Conservation (phyloP, 2,329 filamentous ascomycete genomes). For the Dactylella cylindrospora region DNA sequence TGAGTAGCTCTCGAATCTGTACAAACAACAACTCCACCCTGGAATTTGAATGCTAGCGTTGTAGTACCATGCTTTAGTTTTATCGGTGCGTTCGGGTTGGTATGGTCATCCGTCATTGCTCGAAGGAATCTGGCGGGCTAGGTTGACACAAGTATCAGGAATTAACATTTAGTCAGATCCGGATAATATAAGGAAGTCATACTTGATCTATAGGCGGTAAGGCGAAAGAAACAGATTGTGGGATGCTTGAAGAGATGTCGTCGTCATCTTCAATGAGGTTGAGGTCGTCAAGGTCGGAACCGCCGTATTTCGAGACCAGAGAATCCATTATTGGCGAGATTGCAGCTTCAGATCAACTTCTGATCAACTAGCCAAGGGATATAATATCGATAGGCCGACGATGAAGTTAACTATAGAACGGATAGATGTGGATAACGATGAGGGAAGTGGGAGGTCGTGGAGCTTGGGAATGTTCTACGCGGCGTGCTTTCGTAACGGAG, state of each 20-base stretch:
- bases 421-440: constrained; percentile 21
- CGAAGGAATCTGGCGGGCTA: constrained; percentile 92
- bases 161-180: constrained; percentile 7
- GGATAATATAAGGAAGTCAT: constrained; percentile 51
- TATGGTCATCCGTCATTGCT: constrained; percentile 93
- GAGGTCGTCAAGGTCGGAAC: constrained; percentile 71
- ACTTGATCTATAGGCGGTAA: constrained; percentile 91
- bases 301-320: constrained; percentile 88
- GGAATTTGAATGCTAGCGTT: constrained; percentile 95
- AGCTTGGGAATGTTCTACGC: constrained; percentile 41
- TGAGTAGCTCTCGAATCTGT: constrained; percentile 97
- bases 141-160: constrained; percentile 25
- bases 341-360: not conserved
- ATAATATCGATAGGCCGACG: not conserved
- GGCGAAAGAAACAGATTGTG: constrained; percentile 87
- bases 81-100: constrained; percentile 96
- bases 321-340: constrained; percentile 69
- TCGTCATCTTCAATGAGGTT: constrained; percentile 58
- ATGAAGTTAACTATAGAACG: constrained; percentile 4
- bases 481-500: constrained; percentile 44
- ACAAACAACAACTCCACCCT: constrained; percentile 96
- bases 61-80: constrained; percentile 99
- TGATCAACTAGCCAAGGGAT: not conserved
- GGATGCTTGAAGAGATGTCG: constrained; percentile 69
- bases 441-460: constrained; percentile 17